Conservation (phyloP, 148 eudicot species). For the Euryodendron excelsum region DNA sequence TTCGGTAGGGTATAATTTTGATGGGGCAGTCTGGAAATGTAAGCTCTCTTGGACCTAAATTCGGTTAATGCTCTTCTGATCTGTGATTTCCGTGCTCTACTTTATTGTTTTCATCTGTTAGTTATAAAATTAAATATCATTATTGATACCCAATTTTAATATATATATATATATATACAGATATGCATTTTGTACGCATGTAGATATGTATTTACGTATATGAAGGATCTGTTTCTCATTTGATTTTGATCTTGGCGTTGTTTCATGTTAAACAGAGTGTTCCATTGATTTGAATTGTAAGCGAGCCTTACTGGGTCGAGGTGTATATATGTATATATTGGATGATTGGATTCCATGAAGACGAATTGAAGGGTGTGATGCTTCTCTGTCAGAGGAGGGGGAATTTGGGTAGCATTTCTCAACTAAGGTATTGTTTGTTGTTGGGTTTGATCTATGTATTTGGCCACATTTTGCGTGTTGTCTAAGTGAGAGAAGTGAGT, state of each 20-base stretch:
- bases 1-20: background rate
- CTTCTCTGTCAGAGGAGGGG: conserved; percentile 11
- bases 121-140: background rate
- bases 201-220: background rate
- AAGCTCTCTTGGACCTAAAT: conserved; percentile 24
- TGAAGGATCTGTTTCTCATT: conserved; percentile 8
- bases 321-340: background rate
- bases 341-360: background rate
- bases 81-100: conserved; percentile 27
- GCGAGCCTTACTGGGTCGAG: background rate
- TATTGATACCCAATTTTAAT: conserved; percentile 3
- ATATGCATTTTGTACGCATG: background rate
- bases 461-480: conserved; percentile 2
- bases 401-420: background rate
- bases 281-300: conserved; percentile 1
- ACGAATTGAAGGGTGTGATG: background rate
- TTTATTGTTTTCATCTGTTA: conserved; percentile 1
- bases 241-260: conserved; percentile 4
- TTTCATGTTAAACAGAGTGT: background rate
- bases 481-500: background rate
- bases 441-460: background rate
- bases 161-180: background rate
- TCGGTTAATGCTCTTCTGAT: conserved; percentile 23
- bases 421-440: background rate
- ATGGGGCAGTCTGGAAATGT: background rate